Percentiles rank a stretch among this genome's conserved stretches.
Conservation (phyloP, 768 basidiomycete species). For the Amanita exitialis region DNA sequence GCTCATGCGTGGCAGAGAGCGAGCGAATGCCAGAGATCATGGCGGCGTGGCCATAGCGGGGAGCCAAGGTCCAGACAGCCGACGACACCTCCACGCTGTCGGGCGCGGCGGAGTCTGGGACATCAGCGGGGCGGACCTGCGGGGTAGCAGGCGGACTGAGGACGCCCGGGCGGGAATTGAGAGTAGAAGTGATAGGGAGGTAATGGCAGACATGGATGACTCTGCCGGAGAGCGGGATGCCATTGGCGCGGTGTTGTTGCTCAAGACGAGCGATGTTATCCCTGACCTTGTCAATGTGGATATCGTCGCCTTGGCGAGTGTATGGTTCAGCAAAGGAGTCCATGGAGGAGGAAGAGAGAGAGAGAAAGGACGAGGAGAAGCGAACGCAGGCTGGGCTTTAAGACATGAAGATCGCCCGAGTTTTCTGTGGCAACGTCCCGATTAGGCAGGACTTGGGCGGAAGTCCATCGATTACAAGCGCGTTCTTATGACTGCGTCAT, state of each 20-base stretch:
- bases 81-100: constrained; percentile 6
- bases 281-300: constrained; percentile 65
- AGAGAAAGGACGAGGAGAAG: constrained; percentile 6
- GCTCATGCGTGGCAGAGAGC: constrained; percentile 75
- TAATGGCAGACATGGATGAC: constrained; percentile 91
- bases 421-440: constrained; percentile 2
- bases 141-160: constrained; percentile 74
- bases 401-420: not conserved
- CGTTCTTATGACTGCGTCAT: not conserved
- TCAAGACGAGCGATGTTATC: constrained; percentile 66
- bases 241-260: constrained; percentile 56
- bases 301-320: constrained; percentile 51
- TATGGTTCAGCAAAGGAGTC: constrained; percentile 70
- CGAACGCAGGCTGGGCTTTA: not conserved
- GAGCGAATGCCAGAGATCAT: constrained; percentile 92
- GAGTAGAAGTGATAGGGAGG: constrained; percentile 67
- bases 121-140: constrained; percentile 44
- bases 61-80: constrained; percentile 62
- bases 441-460: constrained; percentile 1
- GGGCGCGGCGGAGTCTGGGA: constrained; percentile 18
- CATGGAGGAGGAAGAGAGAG: constrained; percentile 24
- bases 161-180: constrained; percentile 40
- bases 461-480: not conserved
- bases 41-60: constrained; percentile 85
- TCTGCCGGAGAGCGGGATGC: constrained; percentile 71